phyloP scores from a whole-genome alignment of 1,139 yeast species.

The Pichia terricola region DNA sequence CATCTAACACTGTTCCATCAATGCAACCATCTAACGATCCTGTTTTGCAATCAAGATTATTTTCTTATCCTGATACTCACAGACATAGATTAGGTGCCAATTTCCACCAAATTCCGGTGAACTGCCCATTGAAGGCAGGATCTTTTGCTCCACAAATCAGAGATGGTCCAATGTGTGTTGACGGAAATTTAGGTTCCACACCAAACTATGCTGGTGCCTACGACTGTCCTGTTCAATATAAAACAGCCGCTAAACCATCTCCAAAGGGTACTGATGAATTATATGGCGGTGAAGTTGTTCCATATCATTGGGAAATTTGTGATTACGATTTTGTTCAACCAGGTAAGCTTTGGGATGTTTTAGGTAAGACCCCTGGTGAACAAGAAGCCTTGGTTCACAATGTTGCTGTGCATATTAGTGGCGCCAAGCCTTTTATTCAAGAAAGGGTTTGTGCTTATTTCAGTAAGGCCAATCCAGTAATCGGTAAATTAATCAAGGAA shows the following conservation, averaged over 20 bases:
- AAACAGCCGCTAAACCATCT: constrained; percentile 16
- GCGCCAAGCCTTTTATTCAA: constrained; percentile 68
- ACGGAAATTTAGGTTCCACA: constrained; percentile 75
- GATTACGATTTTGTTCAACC: constrained; percentile 58
- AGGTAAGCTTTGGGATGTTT: constrained; percentile 59
- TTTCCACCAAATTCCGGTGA: constrained; percentile 67
- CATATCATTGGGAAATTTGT: constrained; percentile 75
- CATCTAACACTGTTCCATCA: constrained; percentile 77
- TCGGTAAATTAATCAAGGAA: constrained; percentile 54
- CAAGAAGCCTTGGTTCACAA: constrained; percentile 80
- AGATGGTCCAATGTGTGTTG: constrained; percentile 80
- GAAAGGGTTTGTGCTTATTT: constrained; percentile 75
- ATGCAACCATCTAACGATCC: constrained; percentile 84
- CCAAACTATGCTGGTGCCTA: constrained; percentile 69
- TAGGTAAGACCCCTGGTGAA: constrained; percentile 68
- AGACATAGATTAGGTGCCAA: constrained; percentile 59
- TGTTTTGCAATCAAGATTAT: constrained; percentile 74
- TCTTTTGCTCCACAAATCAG: constrained; percentile 48
- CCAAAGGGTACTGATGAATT: constrained; percentile 57
- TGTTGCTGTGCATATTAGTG: constrained; percentile 63
- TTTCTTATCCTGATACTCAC: constrained; percentile 82
- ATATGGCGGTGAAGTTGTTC: constrained; percentile 82
- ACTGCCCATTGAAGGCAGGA: constrained; percentile 48
- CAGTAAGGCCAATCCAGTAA: constrained; percentile 56
- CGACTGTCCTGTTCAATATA: constrained; percentile 28